Evolutionary conservation across 306 rosid genomes (phyloP).

Genomic region (Senna tora): DNA sequence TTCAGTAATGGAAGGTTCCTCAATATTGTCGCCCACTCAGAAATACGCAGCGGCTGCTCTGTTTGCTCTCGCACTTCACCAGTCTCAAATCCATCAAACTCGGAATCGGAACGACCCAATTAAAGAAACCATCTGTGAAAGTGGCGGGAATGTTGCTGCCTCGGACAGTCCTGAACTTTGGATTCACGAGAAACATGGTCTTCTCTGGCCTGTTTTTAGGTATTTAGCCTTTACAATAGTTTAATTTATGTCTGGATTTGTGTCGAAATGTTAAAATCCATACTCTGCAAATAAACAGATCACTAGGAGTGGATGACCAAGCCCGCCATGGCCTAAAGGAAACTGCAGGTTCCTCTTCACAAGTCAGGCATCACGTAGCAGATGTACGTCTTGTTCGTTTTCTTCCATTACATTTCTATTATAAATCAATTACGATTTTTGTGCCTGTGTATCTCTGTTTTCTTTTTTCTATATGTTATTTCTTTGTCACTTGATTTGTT

Average conservation of each 20-base stretch:
- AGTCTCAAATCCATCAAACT: constrained; percentile 51
- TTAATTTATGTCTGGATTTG: constrained; percentile 21
- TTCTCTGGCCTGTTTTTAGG: constrained; percentile 64
- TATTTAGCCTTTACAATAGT: constrained; percentile 12
- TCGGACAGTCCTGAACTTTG: constrained; percentile 48
- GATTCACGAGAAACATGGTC: constrained; percentile 51
- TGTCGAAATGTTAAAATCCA: background rate
- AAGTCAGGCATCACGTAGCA: constrained; percentile 53
- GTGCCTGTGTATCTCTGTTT: background rate
- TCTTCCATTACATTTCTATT: constrained; percentile 16
- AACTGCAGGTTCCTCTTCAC: constrained; percentile 55
- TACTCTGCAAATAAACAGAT: constrained; percentile 38
- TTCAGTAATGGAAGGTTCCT: constrained; percentile 41
- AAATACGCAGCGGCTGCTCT: constrained; percentile 55
- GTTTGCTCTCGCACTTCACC: constrained; percentile 60
- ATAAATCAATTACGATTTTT: background rate
- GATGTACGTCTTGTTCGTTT: constrained; percentile 42
- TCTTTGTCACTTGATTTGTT: background rate
- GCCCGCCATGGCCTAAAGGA: constrained; percentile 56
- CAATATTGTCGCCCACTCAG: constrained; percentile 46
- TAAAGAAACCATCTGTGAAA: constrained; percentile 35
- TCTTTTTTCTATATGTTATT: background rate
- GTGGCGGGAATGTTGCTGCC: constrained; percentile 17
- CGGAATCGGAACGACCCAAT: constrained; percentile 10
- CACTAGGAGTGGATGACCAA: constrained; percentile 55